Percentiles rank a stretch among this genome's conserved stretches.
Conservation (phyloP, 2,329 filamentous ascomycete species). For the Fusarium annulatum region DNA sequence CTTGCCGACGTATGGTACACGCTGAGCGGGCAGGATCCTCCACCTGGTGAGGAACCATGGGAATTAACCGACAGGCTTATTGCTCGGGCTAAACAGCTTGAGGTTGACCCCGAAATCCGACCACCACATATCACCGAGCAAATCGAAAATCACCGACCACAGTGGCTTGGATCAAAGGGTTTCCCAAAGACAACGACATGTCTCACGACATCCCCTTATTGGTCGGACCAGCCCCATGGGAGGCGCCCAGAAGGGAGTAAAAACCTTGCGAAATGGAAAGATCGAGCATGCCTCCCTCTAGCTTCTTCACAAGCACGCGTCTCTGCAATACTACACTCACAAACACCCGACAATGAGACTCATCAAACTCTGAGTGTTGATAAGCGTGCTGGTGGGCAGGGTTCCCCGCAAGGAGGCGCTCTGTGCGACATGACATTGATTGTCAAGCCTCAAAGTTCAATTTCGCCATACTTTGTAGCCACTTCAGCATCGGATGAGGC, state of each 20-base stretch:
- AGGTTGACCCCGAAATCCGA: constrained; percentile 35
- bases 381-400: neutral
- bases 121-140: constrained; percentile 20
- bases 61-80: constrained; percentile 52
- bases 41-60: constrained; percentile 43
- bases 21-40: constrained; percentile 18
- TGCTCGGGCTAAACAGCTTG: constrained; percentile 44
- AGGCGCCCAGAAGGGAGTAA: constrained; percentile 22
- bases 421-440: neutral
- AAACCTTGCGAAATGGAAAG: constrained; percentile 17
- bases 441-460: constrained; percentile 24
- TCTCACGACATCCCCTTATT: constrained; percentile 45
- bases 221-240: constrained; percentile 39
- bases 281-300: constrained; percentile 3
- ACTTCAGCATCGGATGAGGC: constrained; percentile 14
- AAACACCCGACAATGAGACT: neutral
- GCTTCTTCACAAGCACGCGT: constrained; percentile 4
- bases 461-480: constrained; percentile 51
- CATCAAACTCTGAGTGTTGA: neutral
- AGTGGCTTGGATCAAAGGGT: constrained; percentile 3
- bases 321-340: neutral
- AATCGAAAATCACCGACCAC: constrained; percentile 8
- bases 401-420: constrained; percentile 16
- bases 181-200: constrained; percentile 18
- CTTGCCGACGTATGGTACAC: constrained; percentile 48